Conservation (phyloP, 2,329 filamentous ascomycete genomes). For the Metarhizium album region DNA sequence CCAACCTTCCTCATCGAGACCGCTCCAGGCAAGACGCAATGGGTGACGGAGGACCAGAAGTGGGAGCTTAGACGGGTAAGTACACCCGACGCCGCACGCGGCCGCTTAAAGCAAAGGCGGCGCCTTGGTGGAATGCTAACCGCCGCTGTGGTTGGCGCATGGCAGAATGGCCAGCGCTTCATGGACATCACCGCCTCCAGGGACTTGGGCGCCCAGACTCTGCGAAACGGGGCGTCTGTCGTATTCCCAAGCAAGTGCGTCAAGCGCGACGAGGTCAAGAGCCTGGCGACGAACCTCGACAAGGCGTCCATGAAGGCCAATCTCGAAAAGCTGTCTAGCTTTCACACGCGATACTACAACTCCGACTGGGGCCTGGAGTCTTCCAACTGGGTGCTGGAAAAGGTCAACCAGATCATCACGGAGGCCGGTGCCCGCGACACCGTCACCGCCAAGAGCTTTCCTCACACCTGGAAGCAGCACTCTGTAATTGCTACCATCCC, state of each 20-base stretch:
- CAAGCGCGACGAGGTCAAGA: constrained; percentile 54
- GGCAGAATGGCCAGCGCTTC: constrained; percentile 74
- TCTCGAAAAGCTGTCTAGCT: constrained; percentile 66
- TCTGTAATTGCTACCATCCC: constrained; percentile 89
- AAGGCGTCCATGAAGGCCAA: constrained; percentile 69
- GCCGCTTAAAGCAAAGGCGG: background rate
- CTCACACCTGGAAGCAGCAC: constrained; percentile 79
- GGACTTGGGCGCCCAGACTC: constrained; percentile 39
- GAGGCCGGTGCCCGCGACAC: constrained; percentile 58
- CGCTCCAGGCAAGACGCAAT: constrained; percentile 68
- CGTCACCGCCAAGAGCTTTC: constrained; percentile 62
- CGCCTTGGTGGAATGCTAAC: background rate
- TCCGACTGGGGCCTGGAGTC: constrained; percentile 71
- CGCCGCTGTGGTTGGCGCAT: background rate
- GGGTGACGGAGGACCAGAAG: constrained; percentile 91
- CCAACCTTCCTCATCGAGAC: constrained; percentile 64
- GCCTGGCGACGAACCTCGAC: constrained; percentile 57
- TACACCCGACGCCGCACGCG: constrained; percentile 5
- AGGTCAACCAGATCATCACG: constrained; percentile 61
- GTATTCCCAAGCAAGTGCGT: constrained; percentile 58
- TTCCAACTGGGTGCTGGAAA: constrained; percentile 73
- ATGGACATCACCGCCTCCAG: constrained; percentile 83
- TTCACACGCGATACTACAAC: constrained; percentile 76
- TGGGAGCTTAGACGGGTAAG: constrained; percentile 77
- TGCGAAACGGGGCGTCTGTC: constrained; percentile 21